These are phyloP conservation scores for Monosporascus sp. DNA, from an alignment of 2,329 filamentous ascomycete genomes.

Conservation along the genomic window DNA sequence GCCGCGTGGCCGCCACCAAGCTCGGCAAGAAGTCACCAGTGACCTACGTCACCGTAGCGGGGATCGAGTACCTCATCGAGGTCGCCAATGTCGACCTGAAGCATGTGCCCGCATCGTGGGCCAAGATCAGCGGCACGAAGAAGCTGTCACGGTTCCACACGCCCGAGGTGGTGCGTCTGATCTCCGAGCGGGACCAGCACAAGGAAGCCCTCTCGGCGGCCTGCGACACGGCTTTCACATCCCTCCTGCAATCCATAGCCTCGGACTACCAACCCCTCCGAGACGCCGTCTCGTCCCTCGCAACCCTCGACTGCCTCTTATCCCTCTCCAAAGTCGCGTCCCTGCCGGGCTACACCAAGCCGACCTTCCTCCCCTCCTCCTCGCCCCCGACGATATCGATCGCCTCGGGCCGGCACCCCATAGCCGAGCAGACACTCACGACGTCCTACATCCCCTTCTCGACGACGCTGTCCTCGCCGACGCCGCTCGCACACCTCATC, in stretches of 20 bases:
- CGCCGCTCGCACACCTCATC: constrained; percentile 72
- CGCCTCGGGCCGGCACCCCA: constrained; percentile 77
- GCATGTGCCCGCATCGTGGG: constrained; percentile 88
- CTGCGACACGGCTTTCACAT: constrained; percentile 76
- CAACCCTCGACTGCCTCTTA: constrained; percentile 82
- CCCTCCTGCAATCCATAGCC: constrained; percentile 67
- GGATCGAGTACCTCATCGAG: constrained; percentile 93
- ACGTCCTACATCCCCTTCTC: constrained; percentile 89
- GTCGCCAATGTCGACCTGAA: constrained; percentile 78
- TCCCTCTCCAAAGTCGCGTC: constrained; percentile 79
- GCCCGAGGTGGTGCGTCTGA: constrained; percentile 76
- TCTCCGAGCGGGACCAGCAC: constrained; percentile 87
- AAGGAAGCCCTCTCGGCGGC: constrained; percentile 89
- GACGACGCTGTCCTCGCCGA: constrained; percentile 61
- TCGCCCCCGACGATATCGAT: constrained; percentile 65
- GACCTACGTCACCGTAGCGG: constrained; percentile 75
- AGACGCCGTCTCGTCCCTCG: constrained; percentile 80
- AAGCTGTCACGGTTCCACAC: constrained; percentile 90
- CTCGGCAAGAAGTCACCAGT: constrained; percentile 66
- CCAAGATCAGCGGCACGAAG: constrained; percentile 92
- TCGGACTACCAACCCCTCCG: constrained; percentile 84
- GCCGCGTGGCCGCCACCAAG: constrained; percentile 62
- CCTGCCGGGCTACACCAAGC: constrained; percentile 83
- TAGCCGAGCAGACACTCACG: constrained; percentile 86
- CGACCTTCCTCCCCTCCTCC: constrained; percentile 57